Evolutionary conservation across 2,329 filamentous ascomycete genomes (phyloP), one percentile per base, ranked within the genome.

Genomic region (Aspergillus udagawae): DNA sequence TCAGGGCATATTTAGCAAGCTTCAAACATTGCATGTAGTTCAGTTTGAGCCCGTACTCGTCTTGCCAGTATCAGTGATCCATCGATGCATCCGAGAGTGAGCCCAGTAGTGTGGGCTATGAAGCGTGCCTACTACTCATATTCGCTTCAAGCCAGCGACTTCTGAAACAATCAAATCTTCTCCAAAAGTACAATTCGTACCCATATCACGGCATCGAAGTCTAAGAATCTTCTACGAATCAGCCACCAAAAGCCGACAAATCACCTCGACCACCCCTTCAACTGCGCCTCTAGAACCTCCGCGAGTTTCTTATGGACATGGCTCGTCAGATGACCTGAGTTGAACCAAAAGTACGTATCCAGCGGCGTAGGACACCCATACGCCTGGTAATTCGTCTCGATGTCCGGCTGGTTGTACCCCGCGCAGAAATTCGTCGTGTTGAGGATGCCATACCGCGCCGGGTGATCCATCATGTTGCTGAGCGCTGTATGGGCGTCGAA

Each of bases 261-360:
- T 51, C 53, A 57, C 21, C 42, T 38, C 14, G 25, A 56, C 47
- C 59, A 63, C 20, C 23, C 23, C 51, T 57, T 14, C 54, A 70
- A 42, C 53, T 47, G 56, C 23, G 29, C 27, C 48, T 63, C 56
- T 28, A 69, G 49, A 48, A 60, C 63, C 25, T 57, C 62, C 0
- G 75, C 74, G 51, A 80, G 63, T 38, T 75, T 65, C 51, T 70
- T 61, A 65, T 80, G 78, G 1, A 74, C 69, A 45, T 72, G 68
- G 51, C 69, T 78, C 1, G 75, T 79, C 63, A 80, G 68, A 72
- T 81, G 79, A 1, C 79, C 78, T 5, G 71, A 73, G 60, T 80
- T 76, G 52, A 76, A 80, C 79, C 78, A 80, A 53, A 80, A 79
- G 62, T 80, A 81, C 42, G 74, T 70, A 5, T 72, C 61, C 53